Base-by-base conservation (phyloP, 192 early-diverging fungal genomes). In the Gigaspora rosea region DNA sequence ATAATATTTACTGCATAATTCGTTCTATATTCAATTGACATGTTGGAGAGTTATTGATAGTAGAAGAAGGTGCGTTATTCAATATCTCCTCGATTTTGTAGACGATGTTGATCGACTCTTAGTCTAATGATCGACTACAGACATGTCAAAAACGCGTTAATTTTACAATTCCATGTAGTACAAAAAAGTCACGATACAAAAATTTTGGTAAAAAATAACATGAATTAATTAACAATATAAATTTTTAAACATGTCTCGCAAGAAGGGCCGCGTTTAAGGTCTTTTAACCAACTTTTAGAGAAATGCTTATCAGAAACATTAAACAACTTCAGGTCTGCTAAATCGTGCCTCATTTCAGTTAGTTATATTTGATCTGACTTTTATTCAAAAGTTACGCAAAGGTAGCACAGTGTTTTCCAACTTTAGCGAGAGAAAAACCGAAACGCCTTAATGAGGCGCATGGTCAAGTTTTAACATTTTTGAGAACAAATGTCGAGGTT, bases 381-480 rank as follows among this genome's bases (percentile, higher is more conserved):
- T 35, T 16, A 57, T 58, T 41, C 1, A 11, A 41, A 47, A 72
- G 71, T 72, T 72, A 58, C n/a, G 52, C 32, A n/a, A 72, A 72
- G 20, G 27, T 72, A 6, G 50, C 71, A 41, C 32, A 48, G 41
- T 54, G 52, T 56, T 72, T 57, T 58, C 71, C 71, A 8, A 41
- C 71, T 18, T 20, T 72, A 58, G 71, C 71, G 9, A 58, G 57
- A 11, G 32, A 54, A 41, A 35, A 54, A 3, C 71, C 71, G 5
- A 36, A 72, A 20, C 8, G 36, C 15, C 16, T 72, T 13, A 6
- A 57, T 13, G 50, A 16, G 35, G 71, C 71, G 18, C 71, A 57
- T 20, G 2, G 13, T 36, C 71, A 72, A 58, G 56, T 58, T 11
- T n/a, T 33, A 47, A 33, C 20, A 46, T 72, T 72, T 57, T n/a